These are phyloP conservation scores for Cyberlindnera samutprakarnensis DNA, from an alignment of 805 yeast species.

Conservation along the genomic window DNA sequence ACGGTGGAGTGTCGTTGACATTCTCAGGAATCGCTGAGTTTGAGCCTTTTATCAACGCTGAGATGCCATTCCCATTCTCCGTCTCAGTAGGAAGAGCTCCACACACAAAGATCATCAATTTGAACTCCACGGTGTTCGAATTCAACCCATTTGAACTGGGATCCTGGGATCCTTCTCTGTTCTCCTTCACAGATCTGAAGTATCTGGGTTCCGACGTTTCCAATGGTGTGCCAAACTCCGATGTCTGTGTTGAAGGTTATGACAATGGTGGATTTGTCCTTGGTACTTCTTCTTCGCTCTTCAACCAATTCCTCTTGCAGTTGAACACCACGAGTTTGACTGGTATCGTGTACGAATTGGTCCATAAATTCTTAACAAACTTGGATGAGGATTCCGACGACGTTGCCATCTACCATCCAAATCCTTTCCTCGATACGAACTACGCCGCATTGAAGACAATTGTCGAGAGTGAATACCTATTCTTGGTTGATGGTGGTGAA, in stretches of 20 bases:
- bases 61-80: constrained; percentile 62
- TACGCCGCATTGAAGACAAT: constrained; percentile 32
- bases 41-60: constrained; percentile 50
- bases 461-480: constrained; percentile 34
- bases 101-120: constrained; percentile 46
- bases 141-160: constrained; percentile 69
- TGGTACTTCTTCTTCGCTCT: constrained; percentile 77
- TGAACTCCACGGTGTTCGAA: constrained; percentile 61
- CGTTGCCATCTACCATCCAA: constrained; percentile 64
- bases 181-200: constrained; percentile 55
- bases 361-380: constrained; percentile 36
- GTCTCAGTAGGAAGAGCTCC: constrained; percentile 65
- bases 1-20: constrained; percentile 47
- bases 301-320: constrained; percentile 68
- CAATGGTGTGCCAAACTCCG: constrained; percentile 27
- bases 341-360: constrained; percentile 38
- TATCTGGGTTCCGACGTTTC: constrained; percentile 55
- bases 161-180: constrained; percentile 76
- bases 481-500: constrained; percentile 68
- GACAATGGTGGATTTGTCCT: constrained; percentile 69
- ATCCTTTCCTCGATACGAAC: constrained; percentile 51
- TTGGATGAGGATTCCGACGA: constrained; percentile 49
- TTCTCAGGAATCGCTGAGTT: constrained; percentile 51
- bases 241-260: constrained; percentile 53
- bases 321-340: constrained; percentile 41